Base-by-base conservation (phyloP, 352 stramenopile genomes). In the Phytopythium montanum region DNA sequence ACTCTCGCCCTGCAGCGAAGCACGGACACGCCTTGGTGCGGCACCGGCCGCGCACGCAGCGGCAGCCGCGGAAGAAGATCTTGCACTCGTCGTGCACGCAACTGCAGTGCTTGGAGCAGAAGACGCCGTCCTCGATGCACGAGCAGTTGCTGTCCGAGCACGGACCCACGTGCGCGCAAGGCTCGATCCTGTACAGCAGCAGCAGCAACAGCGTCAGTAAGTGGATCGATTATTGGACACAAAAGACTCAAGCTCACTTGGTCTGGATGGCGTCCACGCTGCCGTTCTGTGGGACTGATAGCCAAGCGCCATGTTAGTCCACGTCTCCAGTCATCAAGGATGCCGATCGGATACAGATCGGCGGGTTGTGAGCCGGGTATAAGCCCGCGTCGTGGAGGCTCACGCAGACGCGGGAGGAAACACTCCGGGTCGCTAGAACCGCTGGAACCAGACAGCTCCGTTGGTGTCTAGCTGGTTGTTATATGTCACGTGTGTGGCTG, bases 71-170 rank as follows among this genome's bases (percentile, higher is more conserved):
- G 62, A 87, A 95, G 33, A 96, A 95, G 60, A 97, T 97, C 36
- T 76, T 79, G 75, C 90, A 97, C 5, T 80, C 73, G 5, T 74
- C 66, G 48, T 89, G 71, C 21, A 87, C 59, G 55, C 87, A 98
- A 26, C 79, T 69, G 66, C 95, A 98, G 44, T 90, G 75, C 69
- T 97, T 97, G 12, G 90, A 96, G 69, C 95, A 98, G 58, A 97
- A 96, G 12, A 88, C 79, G 16, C 76, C 81, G 52, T 93, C 82
- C 55, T 90, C 61, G 8, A 96, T 70, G 68, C 95, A 98, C 13
- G 73, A 85, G 56, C 95, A 98, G 49, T 83, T 90, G 16, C 70
- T 69, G 25, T 88, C 72, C 6, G 85, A 85, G 71, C 95, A 98
- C 2, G 86, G 77, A 26, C 83, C 95, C 0, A 66, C 36, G 63